Base-by-base conservation (phyloP, 1,284 basidiomycete species). In the Amylostereum areolatum region DNA sequence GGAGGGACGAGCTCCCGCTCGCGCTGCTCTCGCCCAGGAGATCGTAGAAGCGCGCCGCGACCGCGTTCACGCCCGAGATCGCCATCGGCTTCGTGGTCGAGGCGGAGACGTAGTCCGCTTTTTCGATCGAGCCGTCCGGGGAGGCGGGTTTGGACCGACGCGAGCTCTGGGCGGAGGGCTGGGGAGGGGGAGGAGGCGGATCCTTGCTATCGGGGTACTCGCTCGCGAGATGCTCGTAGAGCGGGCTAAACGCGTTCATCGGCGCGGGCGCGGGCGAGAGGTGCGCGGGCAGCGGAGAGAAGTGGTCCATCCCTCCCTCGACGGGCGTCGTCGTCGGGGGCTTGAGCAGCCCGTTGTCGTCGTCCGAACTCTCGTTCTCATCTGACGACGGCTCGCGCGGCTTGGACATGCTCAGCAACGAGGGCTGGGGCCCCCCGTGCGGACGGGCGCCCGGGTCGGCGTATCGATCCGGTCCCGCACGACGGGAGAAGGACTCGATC, bases 11-110 rank as follows among this genome's bases (percentile, higher is more conserved):
- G 27, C 25, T 9, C 43, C 53, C 49, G 10, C 11, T 25, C 3
- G 49, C 48, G 7, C 47, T 44, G 5, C 49, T 43, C 11, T 44
- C 47, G 18, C 18, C 18, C 3, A 43, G 39, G 43, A 46, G 47
- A 35, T 55, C 53, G 45, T 52, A 52, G 45, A 52, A 55, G 7
- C 50, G 54, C n/a, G 54, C 54, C 18, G 52, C 47, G 32, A 49
- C 43, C n/a, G 47, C 52, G 2, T 47, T 52, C 18, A 18, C 18
- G 18, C 18, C 18, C 18, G 18, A 18, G 25, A 55, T 55, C 11
- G 31, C 40, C 48, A 53, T 33, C 0, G 55, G 49, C 33, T 55
- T 53, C 27, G 55, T 47, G 7, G 31, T 24, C 2, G 49, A 44
- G 24, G 51, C 51, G 9, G 37, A 12, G 24, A 52, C 11, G 43